phyloP scores from a whole-genome alignment of 2,329 filamentous ascomycete species.

The Pestalotiopsis sp. region DNA sequence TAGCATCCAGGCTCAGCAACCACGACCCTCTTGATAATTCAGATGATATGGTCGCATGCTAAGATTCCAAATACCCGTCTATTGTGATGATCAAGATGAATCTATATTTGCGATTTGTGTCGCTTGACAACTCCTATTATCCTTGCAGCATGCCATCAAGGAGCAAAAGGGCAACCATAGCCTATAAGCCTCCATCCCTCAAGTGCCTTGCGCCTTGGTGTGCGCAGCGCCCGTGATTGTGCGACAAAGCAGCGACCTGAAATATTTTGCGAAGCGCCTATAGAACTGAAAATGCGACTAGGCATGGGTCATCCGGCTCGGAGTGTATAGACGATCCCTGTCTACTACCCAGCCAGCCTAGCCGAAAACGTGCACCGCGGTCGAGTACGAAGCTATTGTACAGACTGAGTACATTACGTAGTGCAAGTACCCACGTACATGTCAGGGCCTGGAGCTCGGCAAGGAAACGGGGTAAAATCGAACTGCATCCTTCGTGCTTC shows the following conservation, averaged over 20 bases:
- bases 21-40: no score
- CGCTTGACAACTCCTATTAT: neutral
- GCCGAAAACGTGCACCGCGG: neutral
- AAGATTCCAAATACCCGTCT: no score
- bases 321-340: neutral
- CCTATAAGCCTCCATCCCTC: neutral
- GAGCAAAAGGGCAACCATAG: neutral
- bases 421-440: neutral
- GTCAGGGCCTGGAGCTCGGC: neutral
- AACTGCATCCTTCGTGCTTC: neutral
- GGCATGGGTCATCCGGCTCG: neutral
- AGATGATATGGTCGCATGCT: no score
- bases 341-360: neutral
- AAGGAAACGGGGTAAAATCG: conserved; percentile 1
- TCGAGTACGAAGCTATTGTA: neutral
- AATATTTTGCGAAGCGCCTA: conserved; percentile 8
- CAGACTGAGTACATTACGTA: no score
- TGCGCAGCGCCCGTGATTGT: neutral
- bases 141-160: neutral
- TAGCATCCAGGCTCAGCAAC: no score
- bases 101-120: neutral
- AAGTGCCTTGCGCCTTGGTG: neutral
- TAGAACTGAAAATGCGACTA: neutral
- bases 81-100: neutral
- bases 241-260: neutral